A percentile compares a stretch with the other conserved stretches of the same genome.
These are phyloP conservation scores for Yamadazyma sp. DNA, from an alignment of 1,139 yeast species.

Conservation along the genomic window DNA sequence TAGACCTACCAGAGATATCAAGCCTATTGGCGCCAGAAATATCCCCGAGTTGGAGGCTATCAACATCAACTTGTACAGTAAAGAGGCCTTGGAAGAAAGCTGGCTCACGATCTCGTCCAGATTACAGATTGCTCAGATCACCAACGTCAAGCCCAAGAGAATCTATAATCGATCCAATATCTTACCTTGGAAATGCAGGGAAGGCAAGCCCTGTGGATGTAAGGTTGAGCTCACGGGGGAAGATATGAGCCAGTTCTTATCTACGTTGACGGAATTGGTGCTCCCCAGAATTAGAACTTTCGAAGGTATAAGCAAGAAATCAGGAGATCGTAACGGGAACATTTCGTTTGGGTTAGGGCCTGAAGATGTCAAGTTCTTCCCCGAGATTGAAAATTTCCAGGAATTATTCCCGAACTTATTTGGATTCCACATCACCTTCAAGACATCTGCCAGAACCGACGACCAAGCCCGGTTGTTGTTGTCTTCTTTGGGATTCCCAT, in stretches of 20 bases:
- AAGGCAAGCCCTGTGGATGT: constrained; percentile 92
- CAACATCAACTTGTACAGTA: constrained; percentile 73
- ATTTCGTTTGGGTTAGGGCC: constrained; percentile 81
- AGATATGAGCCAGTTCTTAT: constrained; percentile 81
- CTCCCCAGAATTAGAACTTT: constrained; percentile 91
- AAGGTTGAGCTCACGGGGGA: constrained; percentile 76
- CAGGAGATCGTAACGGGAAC: constrained; percentile 88
- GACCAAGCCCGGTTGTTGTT: constrained; percentile 86
- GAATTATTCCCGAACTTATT: constrained; percentile 87
- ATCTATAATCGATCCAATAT: constrained; percentile 78
- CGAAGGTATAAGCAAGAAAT: constrained; percentile 67
- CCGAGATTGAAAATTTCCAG: constrained; percentile 89
- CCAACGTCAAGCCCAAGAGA: constrained; percentile 80
- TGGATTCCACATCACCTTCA: constrained; percentile 83
- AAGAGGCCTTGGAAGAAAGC: constrained; percentile 69
- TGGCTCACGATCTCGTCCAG: constrained; percentile 78
- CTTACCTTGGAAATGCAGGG: constrained; percentile 83
- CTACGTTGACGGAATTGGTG: constrained; percentile 87
- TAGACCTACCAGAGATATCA: constrained; percentile 70
- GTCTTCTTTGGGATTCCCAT: constrained; percentile 83
- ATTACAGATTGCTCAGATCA: constrained; percentile 86
- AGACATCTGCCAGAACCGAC: constrained; percentile 89
- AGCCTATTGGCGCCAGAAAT: constrained; percentile 63
- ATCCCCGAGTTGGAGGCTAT: constrained; percentile 71
- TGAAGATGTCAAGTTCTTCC: constrained; percentile 79